phyloP scores from a whole-genome alignment of 768 basidiomycete genomes.

The Suillus alpinus region DNA sequence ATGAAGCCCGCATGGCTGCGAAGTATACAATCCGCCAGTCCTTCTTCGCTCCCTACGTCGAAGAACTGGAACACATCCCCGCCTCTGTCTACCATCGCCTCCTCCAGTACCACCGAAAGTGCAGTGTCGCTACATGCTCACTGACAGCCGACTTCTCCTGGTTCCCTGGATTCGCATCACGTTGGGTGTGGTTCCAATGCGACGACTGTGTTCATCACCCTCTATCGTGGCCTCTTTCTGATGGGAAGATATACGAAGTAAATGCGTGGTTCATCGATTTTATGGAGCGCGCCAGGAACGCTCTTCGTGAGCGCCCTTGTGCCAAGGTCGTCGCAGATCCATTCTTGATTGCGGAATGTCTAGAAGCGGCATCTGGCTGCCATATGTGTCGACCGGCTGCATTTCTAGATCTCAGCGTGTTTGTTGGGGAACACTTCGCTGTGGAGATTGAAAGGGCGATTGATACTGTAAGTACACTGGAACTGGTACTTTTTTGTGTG shows the following conservation, averaged over 20 bases:
- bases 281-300: slow-evolving; percentile 30
- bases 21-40: slow-evolving; percentile 33
- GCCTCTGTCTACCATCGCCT: slow-evolving; percentile 35
- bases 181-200: slow-evolving; percentile 39
- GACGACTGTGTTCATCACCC: slow-evolving; percentile 34
- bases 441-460: slow-evolving; percentile 28
- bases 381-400: slow-evolving; percentile 30
- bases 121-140: slow-evolving; percentile 27
- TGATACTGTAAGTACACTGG: slow-evolving; percentile 19
- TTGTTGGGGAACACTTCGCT: slow-evolving; percentile 28
- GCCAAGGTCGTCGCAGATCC: slow-evolving; percentile 29
- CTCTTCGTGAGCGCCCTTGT: slow-evolving; percentile 29
- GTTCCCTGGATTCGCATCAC: slow-evolving; percentile 34
- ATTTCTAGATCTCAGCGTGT: slow-evolving; percentile 30
- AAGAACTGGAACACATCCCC: slow-evolving; percentile 37
- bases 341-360: slow-evolving; percentile 28
- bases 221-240: slow-evolving; percentile 32
- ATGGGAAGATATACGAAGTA: slow-evolving; percentile 35
- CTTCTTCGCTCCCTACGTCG: slow-evolving; percentile 31
- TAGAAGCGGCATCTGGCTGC: slow-evolving; percentile 25
- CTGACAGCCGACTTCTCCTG: slow-evolving; percentile 35
- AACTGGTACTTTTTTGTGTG: slow-evolving; percentile 5
- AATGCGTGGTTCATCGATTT: slow-evolving; percentile 34
- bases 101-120: slow-evolving; percentile 34
- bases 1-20: slow-evolving; percentile 34